phyloP scores from a whole-genome alignment of 108 stramenopile species.

The Cyclotella atomus region DNA sequence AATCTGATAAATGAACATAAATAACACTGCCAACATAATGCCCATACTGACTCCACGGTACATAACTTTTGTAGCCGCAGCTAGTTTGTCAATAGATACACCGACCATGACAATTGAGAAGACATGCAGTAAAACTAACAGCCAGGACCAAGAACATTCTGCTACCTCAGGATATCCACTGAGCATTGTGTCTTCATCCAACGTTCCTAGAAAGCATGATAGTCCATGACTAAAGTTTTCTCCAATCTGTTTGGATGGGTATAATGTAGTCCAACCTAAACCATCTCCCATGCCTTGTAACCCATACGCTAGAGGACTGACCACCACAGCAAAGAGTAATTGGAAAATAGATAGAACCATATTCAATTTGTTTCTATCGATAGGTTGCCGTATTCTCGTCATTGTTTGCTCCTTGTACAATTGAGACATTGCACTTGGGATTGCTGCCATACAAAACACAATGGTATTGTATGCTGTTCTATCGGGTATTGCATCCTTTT shows the following conservation, averaged over 20 bases:
- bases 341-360: constrained; percentile 75
- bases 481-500: constrained; percentile 62
- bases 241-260: constrained; percentile 70
- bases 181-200: constrained; percentile 56
- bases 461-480: constrained; percentile 79
- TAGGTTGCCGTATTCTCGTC: constrained; percentile 75
- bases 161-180: constrained; percentile 70
- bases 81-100: constrained; percentile 82
- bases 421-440: constrained; percentile 81
- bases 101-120: constrained; percentile 77
- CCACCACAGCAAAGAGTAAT: constrained; percentile 73
- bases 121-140: constrained; percentile 63
- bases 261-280: constrained; percentile 63
- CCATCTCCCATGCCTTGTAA: constrained; percentile 74
- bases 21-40: constrained; percentile 70
- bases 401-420: constrained; percentile 85
- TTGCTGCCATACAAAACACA: constrained; percentile 64
- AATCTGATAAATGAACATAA: constrained; percentile 77
- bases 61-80: constrained; percentile 70
- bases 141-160: constrained; percentile 55
- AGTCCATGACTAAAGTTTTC: constrained; percentile 75
- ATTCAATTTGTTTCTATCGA: constrained; percentile 75
- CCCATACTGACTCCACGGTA: constrained; percentile 84
- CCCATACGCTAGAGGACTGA: constrained; percentile 77
- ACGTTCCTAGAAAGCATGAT: constrained; percentile 72